Evolutionary conservation across 2,329 filamentous ascomycete species (phyloP).

Genomic region (Raffaelea albimanens): DNA sequence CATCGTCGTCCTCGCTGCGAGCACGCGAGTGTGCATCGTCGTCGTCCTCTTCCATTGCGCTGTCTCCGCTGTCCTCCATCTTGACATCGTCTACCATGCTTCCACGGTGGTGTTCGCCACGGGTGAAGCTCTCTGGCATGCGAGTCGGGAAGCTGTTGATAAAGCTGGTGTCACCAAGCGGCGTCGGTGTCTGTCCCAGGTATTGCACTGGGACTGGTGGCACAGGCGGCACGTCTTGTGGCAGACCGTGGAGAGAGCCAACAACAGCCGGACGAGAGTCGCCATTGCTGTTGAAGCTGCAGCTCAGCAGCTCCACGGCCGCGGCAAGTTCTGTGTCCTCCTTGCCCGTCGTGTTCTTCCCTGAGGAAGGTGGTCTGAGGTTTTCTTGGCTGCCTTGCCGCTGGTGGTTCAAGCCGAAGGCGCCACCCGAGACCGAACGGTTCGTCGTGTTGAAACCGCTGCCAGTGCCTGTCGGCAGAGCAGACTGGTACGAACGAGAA

Average conservation of each 20-base stretch:
- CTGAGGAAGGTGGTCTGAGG: slow-evolving; percentile 68
- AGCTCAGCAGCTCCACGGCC: slow-evolving; percentile 81
- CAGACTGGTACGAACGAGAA: slow-evolving; percentile 76
- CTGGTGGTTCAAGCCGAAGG: neutral
- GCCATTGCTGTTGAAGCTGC: slow-evolving; percentile 72
- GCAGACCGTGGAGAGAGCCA: slow-evolving; percentile 31
- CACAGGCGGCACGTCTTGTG: slow-evolving; percentile 72
- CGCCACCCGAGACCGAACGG: slow-evolving; percentile 35
- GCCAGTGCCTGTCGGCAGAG: slow-evolving; percentile 20
- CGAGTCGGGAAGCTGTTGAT: slow-evolving; percentile 53
- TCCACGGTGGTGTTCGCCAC: slow-evolving; percentile 32
- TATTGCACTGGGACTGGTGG: slow-evolving; percentile 79
- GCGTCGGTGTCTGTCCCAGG: slow-evolving; percentile 42
- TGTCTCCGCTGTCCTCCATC: slow-evolving; percentile 58
- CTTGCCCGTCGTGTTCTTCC: slow-evolving; percentile 63
- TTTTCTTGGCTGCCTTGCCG: slow-evolving; percentile 49
- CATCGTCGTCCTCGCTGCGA: slow-evolving; percentile 80
- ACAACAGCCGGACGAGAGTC: slow-evolving; percentile 43
- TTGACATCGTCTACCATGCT: slow-evolving; percentile 44
- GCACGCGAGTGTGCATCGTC: slow-evolving; percentile 51
- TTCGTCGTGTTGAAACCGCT: slow-evolving; percentile 24
- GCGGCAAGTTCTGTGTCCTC: slow-evolving; percentile 84
- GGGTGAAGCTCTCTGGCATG: slow-evolving; percentile 57
- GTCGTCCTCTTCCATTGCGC: slow-evolving; percentile 56
- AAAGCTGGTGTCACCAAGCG: slow-evolving; percentile 50